Evolutionary conservation across 169 alveolate species (phyloP), one percentile per base, ranked within the genome.

Genomic region (Babesia microti): DNA sequence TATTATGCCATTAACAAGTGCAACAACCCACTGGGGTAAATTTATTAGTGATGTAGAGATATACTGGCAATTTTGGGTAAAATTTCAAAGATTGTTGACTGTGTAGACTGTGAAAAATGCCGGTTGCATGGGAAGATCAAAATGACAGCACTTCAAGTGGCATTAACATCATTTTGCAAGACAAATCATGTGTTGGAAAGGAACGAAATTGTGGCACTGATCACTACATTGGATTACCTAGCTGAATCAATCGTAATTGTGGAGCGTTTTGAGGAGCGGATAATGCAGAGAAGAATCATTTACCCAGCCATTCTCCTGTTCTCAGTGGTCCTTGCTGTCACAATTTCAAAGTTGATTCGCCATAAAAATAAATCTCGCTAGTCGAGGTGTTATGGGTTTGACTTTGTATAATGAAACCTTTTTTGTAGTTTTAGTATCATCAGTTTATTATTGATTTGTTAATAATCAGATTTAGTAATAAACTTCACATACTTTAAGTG

Each of bases 21-120:
- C 36, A 30, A 11, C n/a, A 11, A 11, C 36, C 11, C 11, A n/a
- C n/a, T n/a, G n/a, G n/a, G n/a, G n/a, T n/a, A n/a, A n/a, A n/a
- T n/a, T n/a, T n/a, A n/a, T n/a, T n/a, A n/a, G n/a, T n/a, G n/a
- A n/a, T n/a, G n/a, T n/a, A n/a, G n/a, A n/a, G n/a, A n/a, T 32
- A 35, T 63, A 28, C 24, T 63, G 37, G 46, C 51, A 32, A 63
- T 53, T 46, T 63, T 63, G 45, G 28, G 35, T 7, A 59, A 75
- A 51, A 78, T 84, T 14, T 59, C 89, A 4, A 47, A 81, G 0
- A 42, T 87, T 18, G 57, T 87, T 12, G 88, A 85, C 41, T 89
- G 97, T 55, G 87, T 89, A 3, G 81, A 87, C 17, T 89, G 97
- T 52, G 93, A 87, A 28, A 89, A 87, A 58, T 89, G 97, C 48